phyloP scores from a whole-genome alignment of 768 basidiomycete genomes.

The Russula earlei region DNA sequence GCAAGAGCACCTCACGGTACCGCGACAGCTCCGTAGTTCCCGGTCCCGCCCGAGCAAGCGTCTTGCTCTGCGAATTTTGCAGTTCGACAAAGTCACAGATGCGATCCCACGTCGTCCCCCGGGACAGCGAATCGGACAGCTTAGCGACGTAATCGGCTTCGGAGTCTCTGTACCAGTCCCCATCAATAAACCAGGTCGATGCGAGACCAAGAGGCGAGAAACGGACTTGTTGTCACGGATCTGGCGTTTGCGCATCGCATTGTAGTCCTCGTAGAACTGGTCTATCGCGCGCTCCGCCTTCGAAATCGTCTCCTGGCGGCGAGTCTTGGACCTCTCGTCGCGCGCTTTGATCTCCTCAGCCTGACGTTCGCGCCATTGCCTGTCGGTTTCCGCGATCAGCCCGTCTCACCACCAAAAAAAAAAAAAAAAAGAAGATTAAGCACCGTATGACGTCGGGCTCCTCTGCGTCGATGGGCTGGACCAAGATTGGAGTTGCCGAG shows the following conservation, averaged over 20 bases:
- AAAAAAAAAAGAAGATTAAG: background rate
- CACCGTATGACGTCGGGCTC: conserved; percentile 85
- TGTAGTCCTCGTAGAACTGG: conserved; percentile 84
- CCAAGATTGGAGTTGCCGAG: conserved; percentile 65
- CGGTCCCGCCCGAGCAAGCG: conserved; percentile 74
- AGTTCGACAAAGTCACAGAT: conserved; percentile 81
- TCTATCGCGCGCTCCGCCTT: conserved; percentile 84
- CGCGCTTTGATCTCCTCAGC: conserved; percentile 72
- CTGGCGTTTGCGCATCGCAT: conserved; percentile 78
- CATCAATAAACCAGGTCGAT: background rate
- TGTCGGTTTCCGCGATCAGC: conserved; percentile 26
- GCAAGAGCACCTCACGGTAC: conserved; percentile 87
- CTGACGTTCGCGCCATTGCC: conserved; percentile 84
- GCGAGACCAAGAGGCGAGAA: conserved; percentile 23
- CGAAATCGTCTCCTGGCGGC: conserved; percentile 72
- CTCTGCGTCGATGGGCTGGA: conserved; percentile 58
- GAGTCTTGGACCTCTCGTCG: conserved; percentile 69
- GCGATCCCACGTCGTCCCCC: conserved; percentile 93
- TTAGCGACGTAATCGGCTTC: conserved; percentile 71
- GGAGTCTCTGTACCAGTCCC: conserved; percentile 50
- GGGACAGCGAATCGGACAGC: conserved; percentile 67
- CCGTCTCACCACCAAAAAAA: background rate
- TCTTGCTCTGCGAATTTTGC: conserved; percentile 97
- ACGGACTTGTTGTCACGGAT: conserved; percentile 94
- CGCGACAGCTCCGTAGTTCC: conserved; percentile 84